These are phyloP conservation scores for Termitomyces sp. DNA, from an alignment of 768 basidiomycete species.

Conservation along the genomic window DNA sequence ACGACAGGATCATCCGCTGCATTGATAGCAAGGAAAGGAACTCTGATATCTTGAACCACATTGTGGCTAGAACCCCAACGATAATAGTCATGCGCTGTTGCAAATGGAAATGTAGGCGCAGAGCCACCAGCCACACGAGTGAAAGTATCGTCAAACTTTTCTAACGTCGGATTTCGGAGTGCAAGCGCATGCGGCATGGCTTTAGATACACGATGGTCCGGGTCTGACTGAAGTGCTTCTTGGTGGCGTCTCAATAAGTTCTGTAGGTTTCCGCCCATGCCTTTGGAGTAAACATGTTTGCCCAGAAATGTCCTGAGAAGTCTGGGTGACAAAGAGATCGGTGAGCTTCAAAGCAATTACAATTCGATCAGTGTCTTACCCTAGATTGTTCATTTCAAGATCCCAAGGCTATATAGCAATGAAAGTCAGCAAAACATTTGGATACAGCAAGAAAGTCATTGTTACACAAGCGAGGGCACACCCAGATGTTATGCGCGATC, in stretches of 20 bases:
- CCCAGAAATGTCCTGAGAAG: constrained; percentile 50
- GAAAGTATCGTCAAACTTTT: constrained; percentile 55
- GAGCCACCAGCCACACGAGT: constrained; percentile 69
- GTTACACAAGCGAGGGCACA: constrained; percentile 74
- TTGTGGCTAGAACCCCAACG: constrained; percentile 54
- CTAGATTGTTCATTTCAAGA: constrained; percentile 39
- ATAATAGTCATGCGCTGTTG: constrained; percentile 41
- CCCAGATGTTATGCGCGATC: constrained; percentile 56
- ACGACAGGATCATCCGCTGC: constrained; percentile 77
- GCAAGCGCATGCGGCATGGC: constrained; percentile 38
- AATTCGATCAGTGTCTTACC: constrained; percentile 23
- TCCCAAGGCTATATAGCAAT: constrained; percentile 43
- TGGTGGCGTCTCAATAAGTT: constrained; percentile 50
- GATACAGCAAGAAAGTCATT: constrained; percentile 13
- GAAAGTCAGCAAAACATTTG: constrained; percentile 11
- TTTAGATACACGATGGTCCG: constrained; percentile 45
- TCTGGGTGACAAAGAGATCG: constrained; percentile 26
- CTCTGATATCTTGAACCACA: constrained; percentile 48
- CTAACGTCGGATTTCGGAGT: constrained; percentile 48
- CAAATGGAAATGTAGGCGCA: constrained; percentile 46
- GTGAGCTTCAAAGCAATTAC: constrained; percentile 11
- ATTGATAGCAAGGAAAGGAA: constrained; percentile 74
- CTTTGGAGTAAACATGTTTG: constrained; percentile 65
- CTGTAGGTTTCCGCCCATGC: constrained; percentile 71
- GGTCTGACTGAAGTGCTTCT: constrained; percentile 39